Evolutionary conservation across 495 filamentous ascomycete genomes (phyloP), one percentile per base, ranked within the genome.

Genomic region (Endocarpon pusillum): DNA sequence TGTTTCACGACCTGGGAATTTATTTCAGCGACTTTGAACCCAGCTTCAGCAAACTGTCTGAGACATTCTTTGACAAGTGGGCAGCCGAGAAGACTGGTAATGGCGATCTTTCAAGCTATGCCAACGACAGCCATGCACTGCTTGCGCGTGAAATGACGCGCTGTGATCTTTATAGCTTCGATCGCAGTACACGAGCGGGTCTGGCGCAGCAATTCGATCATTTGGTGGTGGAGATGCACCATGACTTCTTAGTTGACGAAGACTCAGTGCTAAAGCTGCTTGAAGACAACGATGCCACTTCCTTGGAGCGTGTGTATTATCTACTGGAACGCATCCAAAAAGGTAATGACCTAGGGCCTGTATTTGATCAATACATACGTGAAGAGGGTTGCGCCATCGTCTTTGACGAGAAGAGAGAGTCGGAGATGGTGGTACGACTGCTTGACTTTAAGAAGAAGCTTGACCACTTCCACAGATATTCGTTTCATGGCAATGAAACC

Each of bases 341-440:
- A 2, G 73, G 76, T 18, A 59, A 61, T 42, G 61, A 67, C 25
- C 59, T 97, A 9, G 78, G 67, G 36, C 45, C 58, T 3, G 65
- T 84, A 0, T 96, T 89, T 61, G 72, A 75, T 44, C 58, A 55
- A 8, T 89, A 86, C 55, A 89, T 96, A 41, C 58, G 73, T 16
- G 60, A 69, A 33, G 69, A 78, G n/a, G 91, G 89, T 2, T 62
- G 74, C 0, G 47, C 41, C 2, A 92, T 97, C 34, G 73, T 96
- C 7, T 75, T 78, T 38, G 85, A 94, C 47, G 75, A 74, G 19
- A 64, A 67, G 3, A 69, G 78, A 20, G 73, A 76, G 33, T 71
- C 78, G 27, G 72, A 84, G n/a, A 97, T 96, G 89, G 73, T 97
- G 2, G 53, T 75, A 3, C 69, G 81, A 15, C 58, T 97, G 11